Evolutionary conservation across 305 asterid species (phyloP), one percentile per base, ranked within the genome.

Genomic region (Fraxinus angustifolia): DNA sequence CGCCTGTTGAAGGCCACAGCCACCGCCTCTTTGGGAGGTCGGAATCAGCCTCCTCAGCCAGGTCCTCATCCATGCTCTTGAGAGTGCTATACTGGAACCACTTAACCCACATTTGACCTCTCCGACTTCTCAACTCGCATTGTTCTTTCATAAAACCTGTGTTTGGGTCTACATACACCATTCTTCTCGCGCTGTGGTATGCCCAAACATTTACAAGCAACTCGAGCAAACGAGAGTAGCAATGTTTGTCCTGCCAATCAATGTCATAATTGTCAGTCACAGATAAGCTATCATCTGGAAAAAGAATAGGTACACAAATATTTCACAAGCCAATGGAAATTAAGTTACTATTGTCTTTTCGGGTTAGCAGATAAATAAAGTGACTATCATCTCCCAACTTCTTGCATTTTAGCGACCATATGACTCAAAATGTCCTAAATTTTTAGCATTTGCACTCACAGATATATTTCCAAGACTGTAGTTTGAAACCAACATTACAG

Each of bases 171-270:
- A 96, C 88, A 2, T 94, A 92, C 75, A 96, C 93, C 87, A 92
- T 94, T 85, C 97, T 85, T 83, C 98, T 89, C 17, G 91, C 98
- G 65, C 98, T 94, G 45, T 96, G 99, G 90, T 94, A 96, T 2
- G 97, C 99, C 99, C 99, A 96, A n/a, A 96, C 97, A 48, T 96
- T 96, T 50, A 96, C 85, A 0, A 96, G 93, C 75, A 96, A 81
- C 90, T 96, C 99, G 26, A 93, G 96, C 79, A 96, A 36, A 83
- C 95, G 92, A 0, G 97, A 89, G 88, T 96, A 94, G 88, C 99
- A 96, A 75, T 93, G 93, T 86, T 91, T 94, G 87, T 93, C 98
- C 99, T 96, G 93, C 84, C 73, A 78, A 83, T 79, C 33, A 78
- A 80, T 73, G 62, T 38, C 30, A 30, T 58, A 19, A 31, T 74